phyloP scores from a whole-genome alignment of 108 stramenopile genomes.

The Pseudonitzschia multiseries region DNA sequence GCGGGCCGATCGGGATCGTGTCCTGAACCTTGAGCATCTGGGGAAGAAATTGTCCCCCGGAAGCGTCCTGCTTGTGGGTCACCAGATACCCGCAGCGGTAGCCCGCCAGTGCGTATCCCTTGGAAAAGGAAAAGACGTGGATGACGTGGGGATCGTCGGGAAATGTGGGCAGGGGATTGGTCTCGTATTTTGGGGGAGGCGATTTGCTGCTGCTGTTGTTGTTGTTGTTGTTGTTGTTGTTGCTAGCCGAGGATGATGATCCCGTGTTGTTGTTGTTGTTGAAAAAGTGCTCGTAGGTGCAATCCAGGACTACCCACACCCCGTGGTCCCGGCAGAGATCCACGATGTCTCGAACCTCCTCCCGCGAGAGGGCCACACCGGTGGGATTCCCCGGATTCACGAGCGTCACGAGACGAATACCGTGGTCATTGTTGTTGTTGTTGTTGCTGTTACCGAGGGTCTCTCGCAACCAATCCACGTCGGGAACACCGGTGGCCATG shows the following conservation, averaged over 20 bases:
- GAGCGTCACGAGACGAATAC: slow-evolving; percentile 81
- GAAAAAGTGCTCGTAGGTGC: slow-evolving; percentile 93
- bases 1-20: slow-evolving; percentile 90
- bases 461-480: neutral
- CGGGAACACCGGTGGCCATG: slow-evolving; percentile 51
- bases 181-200: slow-evolving; percentile 12
- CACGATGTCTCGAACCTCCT: slow-evolving; percentile 57
- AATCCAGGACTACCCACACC: slow-evolving; percentile 89
- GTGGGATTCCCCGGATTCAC: slow-evolving; percentile 94
- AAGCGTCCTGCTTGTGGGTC: slow-evolving; percentile 37
- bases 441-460: slow-evolving; percentile 40
- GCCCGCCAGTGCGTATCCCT: slow-evolving; percentile 90
- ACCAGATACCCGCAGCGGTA: slow-evolving; percentile 91
- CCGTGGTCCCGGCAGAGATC: slow-evolving; percentile 62
- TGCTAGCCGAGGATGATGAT: neutral
- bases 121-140: slow-evolving; percentile 87
- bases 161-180: slow-evolving; percentile 44
- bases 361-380: slow-evolving; percentile 67
- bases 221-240: slow-evolving; percentile 15
- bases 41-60: slow-evolving; percentile 1
- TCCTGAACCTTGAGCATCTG: slow-evolving; percentile 69
- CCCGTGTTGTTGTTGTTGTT: slow-evolving; percentile 1
- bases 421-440: slow-evolving; percentile 27
- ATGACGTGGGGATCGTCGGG: slow-evolving; percentile 69
- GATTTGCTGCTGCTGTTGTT: neutral